Evolutionary conservation across 306 rosid genomes (phyloP).

Genomic region (Rosa lucieae): DNA sequence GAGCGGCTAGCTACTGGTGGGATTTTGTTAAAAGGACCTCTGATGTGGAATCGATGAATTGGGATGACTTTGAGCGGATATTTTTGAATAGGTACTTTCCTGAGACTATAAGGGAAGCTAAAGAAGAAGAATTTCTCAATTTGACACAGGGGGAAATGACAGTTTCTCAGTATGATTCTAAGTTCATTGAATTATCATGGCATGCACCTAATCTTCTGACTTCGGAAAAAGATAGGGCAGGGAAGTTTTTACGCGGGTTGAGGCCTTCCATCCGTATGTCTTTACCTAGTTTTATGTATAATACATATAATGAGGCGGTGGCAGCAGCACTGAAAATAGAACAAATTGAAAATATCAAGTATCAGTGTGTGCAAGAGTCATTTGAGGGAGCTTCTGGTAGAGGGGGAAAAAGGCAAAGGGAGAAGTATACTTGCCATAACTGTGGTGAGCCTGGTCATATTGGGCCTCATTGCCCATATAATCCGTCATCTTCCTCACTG

Average conservation of each 20-base stretch:
- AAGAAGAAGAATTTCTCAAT: background rate
- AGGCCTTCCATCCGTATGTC: background rate
- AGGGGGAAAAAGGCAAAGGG: background rate
- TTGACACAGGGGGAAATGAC: background rate
- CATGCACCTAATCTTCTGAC: background rate
- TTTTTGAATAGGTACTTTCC: background rate
- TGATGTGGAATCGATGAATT: background rate
- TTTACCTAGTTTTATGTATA: too few species aligned
- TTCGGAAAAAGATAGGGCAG: background rate
- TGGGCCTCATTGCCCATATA: background rate
- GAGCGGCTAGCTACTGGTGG: constrained; percentile 5
- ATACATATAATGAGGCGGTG: background rate
- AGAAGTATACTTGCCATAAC: background rate
- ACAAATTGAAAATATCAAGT: background rate
- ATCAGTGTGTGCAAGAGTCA: background rate
- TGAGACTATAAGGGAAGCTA: background rate
- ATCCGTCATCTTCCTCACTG: background rate
- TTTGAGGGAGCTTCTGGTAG: background rate
- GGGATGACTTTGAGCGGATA: background rate
- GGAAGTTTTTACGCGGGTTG: background rate
- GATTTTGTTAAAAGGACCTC: background rate
- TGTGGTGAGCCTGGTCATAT: constrained; percentile 8
- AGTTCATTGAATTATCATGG: constrained; percentile 5
- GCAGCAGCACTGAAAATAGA: background rate
- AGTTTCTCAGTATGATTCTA: background rate